phyloP scores from a whole-genome alignment of 208 protist species.

The Trypanosoma theileri region DNA sequence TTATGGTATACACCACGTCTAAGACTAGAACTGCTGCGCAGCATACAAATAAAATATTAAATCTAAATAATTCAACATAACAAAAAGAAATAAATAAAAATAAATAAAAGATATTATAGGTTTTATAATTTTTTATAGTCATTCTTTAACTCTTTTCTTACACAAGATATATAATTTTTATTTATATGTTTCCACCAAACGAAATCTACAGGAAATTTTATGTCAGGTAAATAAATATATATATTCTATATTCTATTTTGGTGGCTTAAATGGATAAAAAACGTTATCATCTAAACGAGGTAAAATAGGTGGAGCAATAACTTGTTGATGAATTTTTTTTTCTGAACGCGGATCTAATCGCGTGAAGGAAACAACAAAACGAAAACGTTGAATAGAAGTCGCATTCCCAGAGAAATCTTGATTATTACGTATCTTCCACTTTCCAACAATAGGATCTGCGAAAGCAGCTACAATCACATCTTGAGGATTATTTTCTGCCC shows the following conservation, averaged over 20 bases:
- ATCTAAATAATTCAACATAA: background rate
- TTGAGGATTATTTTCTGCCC: constrained; percentile 72
- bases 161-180: no score
- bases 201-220: no score
- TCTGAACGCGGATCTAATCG: constrained; percentile 47
- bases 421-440: constrained; percentile 53
- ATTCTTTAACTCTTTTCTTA: background rate
- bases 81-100: background rate
- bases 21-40: constrained; percentile 25
- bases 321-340: constrained; percentile 37
- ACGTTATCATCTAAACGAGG: constrained; percentile 58
- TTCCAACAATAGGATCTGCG: constrained; percentile 48
- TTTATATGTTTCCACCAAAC: no score
- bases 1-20: constrained; percentile 77
- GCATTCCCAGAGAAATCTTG: constrained; percentile 42
- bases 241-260: background rate
- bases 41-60: constrained; percentile 19
- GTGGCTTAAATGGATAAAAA: constrained; percentile 71
- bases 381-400: constrained; percentile 37
- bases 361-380: constrained; percentile 55
- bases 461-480: constrained; percentile 75
- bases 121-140: background rate
- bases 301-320: constrained; percentile 66
- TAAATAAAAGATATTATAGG: background rate
- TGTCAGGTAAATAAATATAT: no score